A percentile compares a stretch with the other conserved stretches of the same genome.
Evolutionary conservation across 306 rosid species (phyloP).

Genomic region (Lithocarpus polystachyus): DNA sequence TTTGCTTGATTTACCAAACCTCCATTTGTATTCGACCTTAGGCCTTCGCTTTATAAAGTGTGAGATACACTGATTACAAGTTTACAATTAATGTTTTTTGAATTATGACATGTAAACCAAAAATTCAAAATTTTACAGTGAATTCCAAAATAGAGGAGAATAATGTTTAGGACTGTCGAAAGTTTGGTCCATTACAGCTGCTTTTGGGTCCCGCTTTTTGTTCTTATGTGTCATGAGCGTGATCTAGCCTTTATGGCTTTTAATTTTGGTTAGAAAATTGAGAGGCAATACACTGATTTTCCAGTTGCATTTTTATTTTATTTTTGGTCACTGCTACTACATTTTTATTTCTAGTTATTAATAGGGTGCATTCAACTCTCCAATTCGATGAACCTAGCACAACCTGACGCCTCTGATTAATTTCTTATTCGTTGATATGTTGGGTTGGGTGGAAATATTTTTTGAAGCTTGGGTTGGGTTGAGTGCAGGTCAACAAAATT

Average conservation of each 20-base stretch:
- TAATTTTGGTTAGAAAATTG: slow-evolving; percentile 35
- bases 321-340: neutral
- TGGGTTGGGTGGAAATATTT: too few species aligned
- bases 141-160: neutral
- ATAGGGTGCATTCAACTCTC: too few species aligned
- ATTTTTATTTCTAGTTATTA: too few species aligned
- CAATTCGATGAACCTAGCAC: too few species aligned
- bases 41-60: neutral
- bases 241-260: slow-evolving; percentile 45
- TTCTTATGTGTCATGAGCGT: slow-evolving; percentile 23
- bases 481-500: too few species aligned
- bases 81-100: neutral
- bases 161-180: slow-evolving; percentile 28
- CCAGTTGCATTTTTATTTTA: slow-evolving; percentile 7
- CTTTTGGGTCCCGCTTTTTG: slow-evolving; percentile 48
- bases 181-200: slow-evolving; percentile 56
- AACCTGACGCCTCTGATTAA: too few species aligned
- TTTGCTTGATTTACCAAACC: too few species aligned
- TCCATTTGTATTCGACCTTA: neutral
- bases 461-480: too few species aligned
- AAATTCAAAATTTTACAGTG: neutral
- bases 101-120: neutral
- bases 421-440: too few species aligned
- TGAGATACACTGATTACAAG: neutral
- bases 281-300: slow-evolving; percentile 4